phyloP scores from a whole-genome alignment of 129 eudicot species.

The Centaurea solstitialis region DNA sequence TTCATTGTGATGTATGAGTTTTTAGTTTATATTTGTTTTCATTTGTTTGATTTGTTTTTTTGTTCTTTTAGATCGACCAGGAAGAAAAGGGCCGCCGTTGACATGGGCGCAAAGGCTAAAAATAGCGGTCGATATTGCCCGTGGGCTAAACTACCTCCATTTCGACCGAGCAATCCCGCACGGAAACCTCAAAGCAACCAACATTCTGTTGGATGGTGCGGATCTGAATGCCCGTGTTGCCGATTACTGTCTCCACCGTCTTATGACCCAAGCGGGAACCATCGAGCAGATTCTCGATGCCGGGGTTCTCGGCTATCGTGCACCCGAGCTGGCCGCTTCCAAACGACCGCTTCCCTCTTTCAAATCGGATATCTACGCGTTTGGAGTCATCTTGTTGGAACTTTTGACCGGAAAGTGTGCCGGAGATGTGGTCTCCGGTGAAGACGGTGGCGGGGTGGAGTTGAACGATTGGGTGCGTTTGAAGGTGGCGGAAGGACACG shows the following conservation, averaged over 20 bases:
- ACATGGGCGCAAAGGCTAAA: slow-evolving; percentile 94
- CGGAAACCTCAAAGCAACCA: slow-evolving; percentile 95
- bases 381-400: slow-evolving; percentile 89
- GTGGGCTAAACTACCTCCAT: slow-evolving; percentile 98
- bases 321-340: slow-evolving; percentile 87
- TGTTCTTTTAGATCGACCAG: slow-evolving; percentile 76
- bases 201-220: slow-evolving; percentile 72
- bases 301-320: slow-evolving; percentile 94
- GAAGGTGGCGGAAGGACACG: slow-evolving; percentile 84
- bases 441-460: slow-evolving; percentile 92
- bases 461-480: slow-evolving; percentile 92
- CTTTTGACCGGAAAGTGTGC: slow-evolving; percentile 94
- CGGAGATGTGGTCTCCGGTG: slow-evolving; percentile 94
- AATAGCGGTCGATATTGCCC: slow-evolving; percentile 93
- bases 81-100: slow-evolving; percentile 88
- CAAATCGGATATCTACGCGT: slow-evolving; percentile 91
- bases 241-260: slow-evolving; percentile 94
- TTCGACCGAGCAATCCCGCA: slow-evolving; percentile 97
- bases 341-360: slow-evolving; percentile 96
- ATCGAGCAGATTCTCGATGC: slow-evolving; percentile 93
- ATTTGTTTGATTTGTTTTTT: not conserved
- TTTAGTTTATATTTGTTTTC: not conserved
- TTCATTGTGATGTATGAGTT: not conserved
- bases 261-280: slow-evolving; percentile 97
- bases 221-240: slow-evolving; percentile 88